phyloP scores from a whole-genome alignment of 2,329 filamentous ascomycete species.

The Pezicula radicicola region DNA sequence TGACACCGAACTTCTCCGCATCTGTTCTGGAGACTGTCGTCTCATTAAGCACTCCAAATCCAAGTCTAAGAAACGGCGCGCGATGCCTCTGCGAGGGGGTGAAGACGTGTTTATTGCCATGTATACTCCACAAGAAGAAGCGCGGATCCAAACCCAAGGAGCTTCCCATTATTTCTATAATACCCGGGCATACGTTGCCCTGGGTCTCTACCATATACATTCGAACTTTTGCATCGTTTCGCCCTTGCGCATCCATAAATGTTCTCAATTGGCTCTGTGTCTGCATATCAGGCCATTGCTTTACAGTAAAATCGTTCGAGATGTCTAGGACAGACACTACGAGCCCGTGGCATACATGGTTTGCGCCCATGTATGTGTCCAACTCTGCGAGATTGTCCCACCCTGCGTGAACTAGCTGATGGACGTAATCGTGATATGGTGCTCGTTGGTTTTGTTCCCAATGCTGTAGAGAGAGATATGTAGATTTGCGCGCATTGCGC shows the following conservation, averaged over 20 bases:
- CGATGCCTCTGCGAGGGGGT: slow-evolving; percentile 18
- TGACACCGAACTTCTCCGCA: slow-evolving; percentile 22
- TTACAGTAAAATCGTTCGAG: slow-evolving; percentile 8
- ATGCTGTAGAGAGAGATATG: slow-evolving; percentile 5
- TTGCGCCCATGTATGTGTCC: slow-evolving; percentile 18
- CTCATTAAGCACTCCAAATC: slow-evolving; percentile 19
- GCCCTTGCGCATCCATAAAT: slow-evolving; percentile 6
- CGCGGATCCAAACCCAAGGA: slow-evolving; percentile 11
- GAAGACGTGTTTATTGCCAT: slow-evolving; percentile 16
- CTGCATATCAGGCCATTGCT: slow-evolving; percentile 13
- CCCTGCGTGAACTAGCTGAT: slow-evolving; percentile 20
- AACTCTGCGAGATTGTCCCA: slow-evolving; percentile 24
- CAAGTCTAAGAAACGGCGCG: slow-evolving; percentile 18
- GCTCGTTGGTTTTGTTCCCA: slow-evolving; percentile 4
- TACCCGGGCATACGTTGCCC: slow-evolving; percentile 3
- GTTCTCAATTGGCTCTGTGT: slow-evolving; percentile 7
- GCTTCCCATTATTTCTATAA: slow-evolving; percentile 16
- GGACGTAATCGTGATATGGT: slow-evolving; percentile 24
- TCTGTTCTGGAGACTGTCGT: slow-evolving; percentile 15
- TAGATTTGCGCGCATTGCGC: slow-evolving; percentile 1
- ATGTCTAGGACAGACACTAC: slow-evolving; percentile 24
- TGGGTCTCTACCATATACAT: slow-evolving; percentile 15
- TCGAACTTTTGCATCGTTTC: slow-evolving; percentile 5
- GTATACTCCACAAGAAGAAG: slow-evolving; percentile 16
- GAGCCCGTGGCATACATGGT: slow-evolving; percentile 4